phyloP scores from a whole-genome alignment of 2,329 filamentous ascomycete genomes.

The Aspergillus sp. region DNA sequence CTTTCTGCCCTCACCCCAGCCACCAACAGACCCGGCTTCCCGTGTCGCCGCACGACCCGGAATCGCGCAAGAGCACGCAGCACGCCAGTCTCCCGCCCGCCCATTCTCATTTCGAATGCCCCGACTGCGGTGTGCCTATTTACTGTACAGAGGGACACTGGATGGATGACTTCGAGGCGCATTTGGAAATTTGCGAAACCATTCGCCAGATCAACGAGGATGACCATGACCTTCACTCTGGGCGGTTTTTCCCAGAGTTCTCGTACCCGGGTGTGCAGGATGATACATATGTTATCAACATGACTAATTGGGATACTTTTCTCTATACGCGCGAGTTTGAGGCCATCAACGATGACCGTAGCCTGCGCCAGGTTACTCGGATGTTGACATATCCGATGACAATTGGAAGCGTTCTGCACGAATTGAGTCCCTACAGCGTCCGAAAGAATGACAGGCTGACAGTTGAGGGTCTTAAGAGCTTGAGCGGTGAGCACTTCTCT shows the following conservation, averaged over 20 bases:
- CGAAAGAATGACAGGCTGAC: constrained; percentile 70
- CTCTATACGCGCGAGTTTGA: constrained; percentile 87
- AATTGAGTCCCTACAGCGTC: constrained; percentile 86
- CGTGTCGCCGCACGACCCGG: constrained; percentile 57
- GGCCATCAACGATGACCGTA: constrained; percentile 83
- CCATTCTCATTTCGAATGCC: constrained; percentile 89
- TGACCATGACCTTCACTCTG: constrained; percentile 87
- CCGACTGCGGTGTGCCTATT: constrained; percentile 88
- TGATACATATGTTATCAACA: constrained; percentile 88
- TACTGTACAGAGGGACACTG: constrained; percentile 94
- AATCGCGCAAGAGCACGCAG: constrained; percentile 49
- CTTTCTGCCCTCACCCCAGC: constrained; percentile 83
- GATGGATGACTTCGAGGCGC: constrained; percentile 90
- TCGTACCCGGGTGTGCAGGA: constrained; percentile 83
- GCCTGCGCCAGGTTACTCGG: constrained; percentile 86
- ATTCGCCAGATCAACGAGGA: constrained; percentile 94
- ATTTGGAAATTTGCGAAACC: constrained; percentile 86
- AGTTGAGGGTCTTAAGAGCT: constrained; percentile 82
- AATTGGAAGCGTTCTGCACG: constrained; percentile 83
- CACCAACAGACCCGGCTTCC: constrained; percentile 70
- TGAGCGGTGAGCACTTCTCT: constrained; percentile 63
- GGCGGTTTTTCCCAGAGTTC: constrained; percentile 88
- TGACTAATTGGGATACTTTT: constrained; percentile 98
- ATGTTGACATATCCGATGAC: constrained; percentile 91
- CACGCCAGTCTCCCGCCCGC: constrained; percentile 55